Evolutionary conservation across 140 eudicot genomes (phyloP).

Genomic region (Senecio squalidus): DNA sequence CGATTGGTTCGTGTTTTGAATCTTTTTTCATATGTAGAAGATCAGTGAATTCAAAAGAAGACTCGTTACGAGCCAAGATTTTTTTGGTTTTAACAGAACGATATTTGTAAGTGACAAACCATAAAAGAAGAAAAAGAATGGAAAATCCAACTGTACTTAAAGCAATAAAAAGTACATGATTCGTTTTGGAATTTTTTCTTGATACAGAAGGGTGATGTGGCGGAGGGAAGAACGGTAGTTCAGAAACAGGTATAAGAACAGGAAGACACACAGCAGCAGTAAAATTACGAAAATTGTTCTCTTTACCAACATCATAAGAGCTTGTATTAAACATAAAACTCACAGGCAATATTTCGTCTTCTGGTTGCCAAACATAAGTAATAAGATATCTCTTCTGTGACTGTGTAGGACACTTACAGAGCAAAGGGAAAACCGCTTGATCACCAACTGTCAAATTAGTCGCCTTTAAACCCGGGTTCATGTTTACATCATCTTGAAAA

Average conservation of each 20-base stretch:
- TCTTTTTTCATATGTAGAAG: slow-evolving; percentile 33
- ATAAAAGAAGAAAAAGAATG: slow-evolving; percentile 24
- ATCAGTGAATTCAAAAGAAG: slow-evolving; percentile 47
- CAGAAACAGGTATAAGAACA: slow-evolving; percentile 52
- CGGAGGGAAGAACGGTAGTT: slow-evolving; percentile 40
- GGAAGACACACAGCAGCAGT: slow-evolving; percentile 60
- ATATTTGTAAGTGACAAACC: slow-evolving; percentile 21
- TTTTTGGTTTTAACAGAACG: slow-evolving; percentile 25
- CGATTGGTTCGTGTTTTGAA: slow-evolving; percentile 28
- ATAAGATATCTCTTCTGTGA: slow-evolving; percentile 37
- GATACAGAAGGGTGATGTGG: slow-evolving; percentile 18
- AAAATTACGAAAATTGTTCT: slow-evolving; percentile 54
- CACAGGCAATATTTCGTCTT: slow-evolving; percentile 42
- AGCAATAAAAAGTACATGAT: slow-evolving; percentile 14
- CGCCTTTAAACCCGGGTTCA: slow-evolving; percentile 59
- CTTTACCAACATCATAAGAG: slow-evolving; percentile 28
- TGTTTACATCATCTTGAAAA: slow-evolving; percentile 38
- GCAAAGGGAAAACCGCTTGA: slow-evolving; percentile 57
- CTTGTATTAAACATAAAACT: slow-evolving; percentile 52
- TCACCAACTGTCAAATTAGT: slow-evolving; percentile 49
- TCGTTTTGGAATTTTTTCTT: slow-evolving; percentile 22
- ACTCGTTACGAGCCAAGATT: slow-evolving; percentile 34
- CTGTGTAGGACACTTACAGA: slow-evolving; percentile 61
- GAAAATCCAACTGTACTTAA: slow-evolving; percentile 31
- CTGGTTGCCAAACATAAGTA: slow-evolving; percentile 80